phyloP scores from a whole-genome alignment of 495 filamentous ascomycete genomes.

The Parathielavia appendiculata region DNA sequence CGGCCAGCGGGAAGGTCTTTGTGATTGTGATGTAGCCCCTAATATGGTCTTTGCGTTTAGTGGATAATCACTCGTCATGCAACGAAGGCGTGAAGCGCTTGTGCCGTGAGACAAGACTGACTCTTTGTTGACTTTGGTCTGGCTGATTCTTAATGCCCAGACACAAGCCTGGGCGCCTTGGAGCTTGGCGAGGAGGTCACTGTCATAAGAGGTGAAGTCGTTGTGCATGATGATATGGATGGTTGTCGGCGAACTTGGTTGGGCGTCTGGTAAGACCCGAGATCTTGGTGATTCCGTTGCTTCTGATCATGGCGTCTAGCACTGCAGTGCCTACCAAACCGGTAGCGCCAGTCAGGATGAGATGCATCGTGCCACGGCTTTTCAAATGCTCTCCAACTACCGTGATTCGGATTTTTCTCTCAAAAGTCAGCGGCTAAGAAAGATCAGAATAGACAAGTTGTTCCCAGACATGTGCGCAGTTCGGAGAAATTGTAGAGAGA shows the following conservation, averaged over 20 bases:
- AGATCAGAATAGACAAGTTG: too few species aligned
- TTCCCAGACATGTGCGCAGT: too few species aligned
- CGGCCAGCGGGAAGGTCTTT: slow-evolving; percentile 54
- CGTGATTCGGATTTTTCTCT: too few species aligned
- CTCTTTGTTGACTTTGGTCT: slow-evolving; percentile 54
- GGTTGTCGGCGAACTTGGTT: slow-evolving; percentile 57
- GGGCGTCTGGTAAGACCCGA: slow-evolving; percentile 62
- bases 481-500: too few species aligned
- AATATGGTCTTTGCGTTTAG: neutral
- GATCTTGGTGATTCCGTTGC: slow-evolving; percentile 52
- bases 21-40: slow-evolving; percentile 68
- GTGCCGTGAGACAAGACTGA: too few species aligned
- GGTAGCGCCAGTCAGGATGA: slow-evolving; percentile 71
- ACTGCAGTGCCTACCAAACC: slow-evolving; percentile 64
- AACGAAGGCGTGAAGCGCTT: neutral
- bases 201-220: slow-evolving; percentile 56
- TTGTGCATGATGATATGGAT: slow-evolving; percentile 62
- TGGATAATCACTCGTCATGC: too few species aligned
- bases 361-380: slow-evolving; percentile 52
- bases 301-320: slow-evolving; percentile 59
- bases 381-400: too few species aligned
- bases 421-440: neutral
- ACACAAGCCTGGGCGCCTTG: slow-evolving; percentile 61
- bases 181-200: slow-evolving; percentile 52
- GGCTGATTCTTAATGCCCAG: slow-evolving; percentile 64